Percentiles rank a stretch among this genome's conserved stretches.
Evolutionary conservation across 192 early-diverging fungal species (phyloP).

Genomic region (Pilaira anomala): DNA sequence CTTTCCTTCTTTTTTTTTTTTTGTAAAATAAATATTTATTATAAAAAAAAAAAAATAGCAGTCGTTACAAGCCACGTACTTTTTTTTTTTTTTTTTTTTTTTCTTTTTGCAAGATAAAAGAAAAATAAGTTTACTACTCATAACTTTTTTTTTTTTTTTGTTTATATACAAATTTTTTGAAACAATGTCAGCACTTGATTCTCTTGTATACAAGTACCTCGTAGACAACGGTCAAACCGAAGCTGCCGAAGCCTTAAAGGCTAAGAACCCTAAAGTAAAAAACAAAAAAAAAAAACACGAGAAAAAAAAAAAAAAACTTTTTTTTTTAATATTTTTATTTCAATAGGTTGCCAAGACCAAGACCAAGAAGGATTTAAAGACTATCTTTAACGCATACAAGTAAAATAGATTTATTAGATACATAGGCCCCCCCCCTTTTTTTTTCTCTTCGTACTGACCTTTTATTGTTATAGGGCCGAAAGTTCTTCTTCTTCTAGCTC

Average conservation of each 20-base stretch:
- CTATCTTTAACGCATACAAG: slow-evolving; percentile 20
- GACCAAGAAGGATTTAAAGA: slow-evolving; percentile 6
- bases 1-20: slow-evolving; percentile 4
- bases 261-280: slow-evolving; percentile 25
- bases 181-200: slow-evolving; percentile 23
- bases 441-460: no score
- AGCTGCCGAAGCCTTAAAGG: slow-evolving; percentile 31
- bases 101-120: background rate
- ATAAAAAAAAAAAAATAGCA: background rate
- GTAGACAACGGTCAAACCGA: slow-evolving; percentile 16
- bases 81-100: slow-evolving; percentile 2
- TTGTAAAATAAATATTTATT: background rate
- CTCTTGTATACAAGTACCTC: slow-evolving; percentile 33
- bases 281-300: background rate
- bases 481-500: slow-evolving; percentile 4
- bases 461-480: slow-evolving; percentile 17
- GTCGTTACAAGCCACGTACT: background rate
- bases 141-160: slow-evolving; percentile 6
- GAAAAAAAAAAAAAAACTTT: background rate
- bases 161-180: background rate
- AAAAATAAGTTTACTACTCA: slow-evolving; percentile 2
- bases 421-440: background rate
- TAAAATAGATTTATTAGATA: background rate
- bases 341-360: slow-evolving; percentile 4
- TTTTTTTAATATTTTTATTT: background rate